Conservation (phyloP, 2,329 filamentous ascomycete genomes). For the Colletotrichum sp. region DNA sequence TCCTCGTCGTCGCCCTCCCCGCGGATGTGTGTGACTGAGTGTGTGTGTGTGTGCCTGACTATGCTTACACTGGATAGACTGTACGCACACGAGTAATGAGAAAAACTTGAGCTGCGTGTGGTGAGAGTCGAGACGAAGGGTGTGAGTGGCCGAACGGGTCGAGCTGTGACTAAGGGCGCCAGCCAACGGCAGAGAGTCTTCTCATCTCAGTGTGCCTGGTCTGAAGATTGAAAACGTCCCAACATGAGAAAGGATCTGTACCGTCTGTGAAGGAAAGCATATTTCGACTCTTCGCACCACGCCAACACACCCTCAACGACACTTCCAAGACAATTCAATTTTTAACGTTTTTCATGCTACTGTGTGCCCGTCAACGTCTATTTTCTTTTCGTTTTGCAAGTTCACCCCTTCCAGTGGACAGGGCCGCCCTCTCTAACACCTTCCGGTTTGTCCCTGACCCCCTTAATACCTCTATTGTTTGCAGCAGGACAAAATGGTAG, state of each 20-base stretch:
- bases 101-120: neutral
- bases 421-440: neutral
- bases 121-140: neutral
- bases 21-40: neutral
- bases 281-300: neutral
- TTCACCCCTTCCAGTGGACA: neutral
- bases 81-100: neutral
- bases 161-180: neutral
- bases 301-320: neutral
- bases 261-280: neutral
- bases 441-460: neutral
- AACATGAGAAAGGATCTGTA: neutral
- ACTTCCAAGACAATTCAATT: neutral
- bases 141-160: neutral
- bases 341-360: constrained; percentile 12
- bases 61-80: neutral
- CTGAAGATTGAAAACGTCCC: neutral
- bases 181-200: neutral
- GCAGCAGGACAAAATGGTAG: neutral
- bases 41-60: neutral
- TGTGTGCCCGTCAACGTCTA: neutral
- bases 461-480: neutral
- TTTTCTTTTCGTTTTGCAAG: neutral
- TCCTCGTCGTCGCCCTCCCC: neutral
- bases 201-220: neutral